phyloP scores from a whole-genome alignment of 345 rosid genomes.

The Citrus hindsii region DNA sequence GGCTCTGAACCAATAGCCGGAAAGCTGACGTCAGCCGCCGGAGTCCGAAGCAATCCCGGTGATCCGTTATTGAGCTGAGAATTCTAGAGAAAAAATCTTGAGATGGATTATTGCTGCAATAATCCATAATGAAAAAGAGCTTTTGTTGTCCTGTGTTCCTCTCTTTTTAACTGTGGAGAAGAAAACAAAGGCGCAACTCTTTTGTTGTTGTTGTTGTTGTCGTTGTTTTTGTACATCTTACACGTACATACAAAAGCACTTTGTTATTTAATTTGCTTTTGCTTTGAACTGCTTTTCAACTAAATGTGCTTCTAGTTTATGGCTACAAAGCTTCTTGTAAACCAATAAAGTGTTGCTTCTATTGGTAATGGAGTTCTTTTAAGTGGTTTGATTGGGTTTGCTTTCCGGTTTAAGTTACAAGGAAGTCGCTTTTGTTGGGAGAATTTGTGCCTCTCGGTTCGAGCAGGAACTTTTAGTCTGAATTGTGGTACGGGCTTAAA shows the following conservation, averaged over 20 bases:
- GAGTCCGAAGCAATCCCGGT: constrained; percentile 19
- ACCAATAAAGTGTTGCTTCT: too few species aligned
- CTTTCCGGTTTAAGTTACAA: too few species aligned
- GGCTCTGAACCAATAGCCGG: constrained; percentile 17
- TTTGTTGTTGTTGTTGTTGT: not conserved
- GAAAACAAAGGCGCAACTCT: constrained; percentile 15
- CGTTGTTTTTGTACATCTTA: not conserved
- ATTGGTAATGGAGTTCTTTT: too few species aligned
- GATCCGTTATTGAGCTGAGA: constrained; percentile 28
- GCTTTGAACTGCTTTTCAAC: not conserved
- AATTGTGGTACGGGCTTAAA: too few species aligned
- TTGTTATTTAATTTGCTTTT: not conserved
- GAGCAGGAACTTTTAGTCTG: too few species aligned
- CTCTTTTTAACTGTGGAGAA: constrained; percentile 28
- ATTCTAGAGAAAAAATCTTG: constrained; percentile 14
- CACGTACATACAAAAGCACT: not conserved
- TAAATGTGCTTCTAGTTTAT: not conserved
- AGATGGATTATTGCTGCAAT: constrained; percentile 15
- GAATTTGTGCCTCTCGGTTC: too few species aligned
- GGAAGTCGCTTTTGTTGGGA: too few species aligned
- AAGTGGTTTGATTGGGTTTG: too few species aligned
- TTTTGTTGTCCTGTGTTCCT: not conserved
- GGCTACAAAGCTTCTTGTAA: not conserved
- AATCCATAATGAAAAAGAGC: constrained; percentile 31
- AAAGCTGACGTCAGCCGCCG: constrained; percentile 26